phyloP scores from a whole-genome alignment of 306 rosid genomes.

The Inga laurina region DNA sequence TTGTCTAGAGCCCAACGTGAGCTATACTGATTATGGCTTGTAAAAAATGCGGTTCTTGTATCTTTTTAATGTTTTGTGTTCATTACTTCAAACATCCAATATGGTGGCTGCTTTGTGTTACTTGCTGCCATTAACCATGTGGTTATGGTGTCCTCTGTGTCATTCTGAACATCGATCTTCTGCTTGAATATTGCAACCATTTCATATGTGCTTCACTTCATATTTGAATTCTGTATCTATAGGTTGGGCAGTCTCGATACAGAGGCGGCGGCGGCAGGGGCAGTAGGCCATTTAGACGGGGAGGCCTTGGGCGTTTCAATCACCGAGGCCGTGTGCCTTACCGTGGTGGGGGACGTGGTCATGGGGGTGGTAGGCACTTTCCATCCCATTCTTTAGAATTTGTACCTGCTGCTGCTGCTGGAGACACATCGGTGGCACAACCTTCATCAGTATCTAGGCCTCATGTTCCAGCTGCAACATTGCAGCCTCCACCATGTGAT shows the following conservation, averaged over 20 bases:
- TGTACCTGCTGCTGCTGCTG: slow-evolving; percentile 52
- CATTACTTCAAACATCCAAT: background rate
- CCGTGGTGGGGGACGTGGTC: slow-evolving; percentile 45
- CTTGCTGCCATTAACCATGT: background rate
- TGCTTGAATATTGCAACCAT: slow-evolving; percentile 31
- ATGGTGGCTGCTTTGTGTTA: slow-evolving; percentile 4
- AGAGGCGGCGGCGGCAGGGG: slow-evolving; percentile 81
- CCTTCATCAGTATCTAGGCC: slow-evolving; percentile 51
- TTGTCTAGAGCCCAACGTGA: background rate
- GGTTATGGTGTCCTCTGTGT: slow-evolving; percentile 21
- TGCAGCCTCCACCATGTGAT: slow-evolving; percentile 44
- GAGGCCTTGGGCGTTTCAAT: slow-evolving; percentile 50
- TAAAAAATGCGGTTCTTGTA: background rate
- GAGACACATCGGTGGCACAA: slow-evolving; percentile 37
- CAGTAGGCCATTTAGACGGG: slow-evolving; percentile 67
- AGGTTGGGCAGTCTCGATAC: slow-evolving; percentile 64
- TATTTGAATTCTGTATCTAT: slow-evolving; percentile 50
- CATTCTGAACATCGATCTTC: slow-evolving; percentile 9
- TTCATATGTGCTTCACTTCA: slow-evolving; percentile 43
- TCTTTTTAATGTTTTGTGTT: background rate
- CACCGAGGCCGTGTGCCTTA: slow-evolving; percentile 16
- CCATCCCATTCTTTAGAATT: slow-evolving; percentile 50
- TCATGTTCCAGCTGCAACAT: slow-evolving; percentile 54
- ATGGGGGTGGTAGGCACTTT: slow-evolving; percentile 51
- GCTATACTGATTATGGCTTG: background rate